phyloP scores from a whole-genome alignment of 805 yeast species.

The Yamadazyma insecticola region DNA sequence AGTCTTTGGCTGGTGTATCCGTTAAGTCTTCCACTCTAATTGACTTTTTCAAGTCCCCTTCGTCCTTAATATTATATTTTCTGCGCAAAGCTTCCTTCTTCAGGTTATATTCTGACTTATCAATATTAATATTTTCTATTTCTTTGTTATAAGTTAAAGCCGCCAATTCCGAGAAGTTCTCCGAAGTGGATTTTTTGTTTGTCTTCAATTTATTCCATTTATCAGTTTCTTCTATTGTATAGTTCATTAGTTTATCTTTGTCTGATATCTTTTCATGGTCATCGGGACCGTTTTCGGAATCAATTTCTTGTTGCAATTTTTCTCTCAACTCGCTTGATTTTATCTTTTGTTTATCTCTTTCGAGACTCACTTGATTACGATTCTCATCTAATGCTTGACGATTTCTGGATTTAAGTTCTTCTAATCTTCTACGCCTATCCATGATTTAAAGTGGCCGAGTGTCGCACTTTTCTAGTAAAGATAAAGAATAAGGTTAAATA shows the following conservation, averaged over 20 bases:
- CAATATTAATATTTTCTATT: conserved; percentile 30
- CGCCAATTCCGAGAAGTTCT: conserved; percentile 53
- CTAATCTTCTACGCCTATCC: too few relatives aligned
- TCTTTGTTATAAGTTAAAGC: conserved; percentile 56
- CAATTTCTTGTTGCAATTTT: background rate
- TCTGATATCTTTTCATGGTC: background rate
- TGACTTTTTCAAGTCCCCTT: background rate
- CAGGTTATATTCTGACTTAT: conserved; percentile 37
- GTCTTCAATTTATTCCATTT: conserved; percentile 49
- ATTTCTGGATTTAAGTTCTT: too few relatives aligned
- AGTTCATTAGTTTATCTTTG: conserved; percentile 11
- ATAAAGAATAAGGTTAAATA: too few relatives aligned
- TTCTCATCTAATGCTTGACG: conserved; percentile 9
- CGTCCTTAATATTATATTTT: background rate
- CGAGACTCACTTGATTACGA: conserved; percentile 38
- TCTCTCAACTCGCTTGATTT: conserved; percentile 1
- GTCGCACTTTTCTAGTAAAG: too few relatives aligned
- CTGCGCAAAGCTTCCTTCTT: background rate
- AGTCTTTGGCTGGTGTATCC: conserved; percentile 16
- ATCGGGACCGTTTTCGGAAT: background rate
- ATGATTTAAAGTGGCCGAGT: too few relatives aligned
- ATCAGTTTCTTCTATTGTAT: conserved; percentile 59
- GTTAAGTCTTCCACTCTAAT: background rate
- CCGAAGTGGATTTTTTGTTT: conserved; percentile 20
- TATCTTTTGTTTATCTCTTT: too few relatives aligned